phyloP scores from a whole-genome alignment of 1,284 basidiomycete species.

The Lentinus polychrous region DNA sequence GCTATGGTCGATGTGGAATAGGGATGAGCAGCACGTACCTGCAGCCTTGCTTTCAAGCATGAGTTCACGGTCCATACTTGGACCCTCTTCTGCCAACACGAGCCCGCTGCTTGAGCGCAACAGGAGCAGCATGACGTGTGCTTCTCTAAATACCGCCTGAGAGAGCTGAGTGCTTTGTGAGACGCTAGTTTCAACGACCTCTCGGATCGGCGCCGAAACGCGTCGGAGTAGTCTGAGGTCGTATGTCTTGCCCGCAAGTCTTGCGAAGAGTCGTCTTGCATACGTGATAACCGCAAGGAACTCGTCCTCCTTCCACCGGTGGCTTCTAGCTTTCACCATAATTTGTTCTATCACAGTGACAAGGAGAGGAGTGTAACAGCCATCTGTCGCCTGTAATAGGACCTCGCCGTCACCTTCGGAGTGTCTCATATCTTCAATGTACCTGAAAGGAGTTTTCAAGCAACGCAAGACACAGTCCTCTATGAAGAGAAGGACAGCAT shows the following conservation, averaged over 20 bases:
- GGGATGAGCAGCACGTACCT: too few relatives aligned
- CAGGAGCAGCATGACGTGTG: too few relatives aligned
- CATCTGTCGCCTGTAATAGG: slow-evolving; percentile 10
- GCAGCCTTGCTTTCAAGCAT: too few relatives aligned
- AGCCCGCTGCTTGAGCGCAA: too few relatives aligned
- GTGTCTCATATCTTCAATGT: slow-evolving; percentile 62
- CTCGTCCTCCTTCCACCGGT: slow-evolving; percentile 51
- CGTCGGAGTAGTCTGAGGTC: too few relatives aligned
- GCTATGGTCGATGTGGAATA: too few relatives aligned
- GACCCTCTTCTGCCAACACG: too few relatives aligned
- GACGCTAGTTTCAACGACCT: too few relatives aligned
- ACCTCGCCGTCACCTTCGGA: slow-evolving; percentile 10
- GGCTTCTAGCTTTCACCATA: slow-evolving; percentile 48
- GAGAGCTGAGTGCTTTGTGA: too few relatives aligned
- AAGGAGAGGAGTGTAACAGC: slow-evolving; percentile 62
- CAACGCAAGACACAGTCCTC: slow-evolving; percentile 87
- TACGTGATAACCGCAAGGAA: slow-evolving; percentile 57
- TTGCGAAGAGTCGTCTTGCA: slow-evolving; percentile 51
- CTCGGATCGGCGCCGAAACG: too few relatives aligned
- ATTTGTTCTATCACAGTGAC: slow-evolving; percentile 76
- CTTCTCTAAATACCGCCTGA: too few relatives aligned
- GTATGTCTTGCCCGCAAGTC: slow-evolving; percentile 48
- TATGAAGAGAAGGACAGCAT: slow-evolving; percentile 63
- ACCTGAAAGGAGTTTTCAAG: slow-evolving; percentile 80
- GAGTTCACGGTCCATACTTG: too few relatives aligned